Evolutionary conservation across 2,329 filamentous ascomycete genomes (phyloP), one percentile per base, ranked within the genome.

Genomic region (Nothopassalora personata): DNA sequence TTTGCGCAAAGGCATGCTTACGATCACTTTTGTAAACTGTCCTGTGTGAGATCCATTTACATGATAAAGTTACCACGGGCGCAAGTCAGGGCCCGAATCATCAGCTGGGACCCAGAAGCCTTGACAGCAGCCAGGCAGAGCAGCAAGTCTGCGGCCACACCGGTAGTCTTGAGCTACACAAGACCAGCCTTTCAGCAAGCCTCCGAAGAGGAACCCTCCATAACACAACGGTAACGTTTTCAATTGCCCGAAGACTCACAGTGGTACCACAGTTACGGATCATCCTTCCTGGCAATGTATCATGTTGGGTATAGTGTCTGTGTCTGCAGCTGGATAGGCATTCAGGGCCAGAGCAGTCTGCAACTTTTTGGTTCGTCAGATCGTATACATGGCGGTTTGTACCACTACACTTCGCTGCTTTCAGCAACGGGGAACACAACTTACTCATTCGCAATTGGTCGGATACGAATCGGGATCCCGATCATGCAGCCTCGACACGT

Each of bases 101-200:
- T 51, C 54, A 49, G 54, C 46, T 36, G 27, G 43, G 31, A 46
- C 43, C 23, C 19, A 18, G 34, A 56, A 43, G 34, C 19, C 50
- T 46, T 19, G 2, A 50, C 33, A 39, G 55, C 46, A 46, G 54
- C 54, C 57, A 60, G 31, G 50, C 57, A 58, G 54, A 13, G 46
- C 52, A 47, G 10, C 49, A 60, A 53, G 55, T 57, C 46, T 59
- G 54, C 61, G 61, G 57, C 27, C 59, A 59, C 59, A 63, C 59
- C 57, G 61, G 56, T 36, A 54, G 54, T 58, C 58, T 55, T 30
- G 34, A 55, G 54, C 55, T 61, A 53, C 58, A 60, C 57, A 58
- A 48, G 51, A 43, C 43, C 53, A 50, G 49, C 15, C 7, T 27
- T 50, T 58, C 51, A 55, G 55, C 57, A 60, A 61, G 58, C 56